Base-by-base conservation (phyloP, 2,329 filamentous ascomycete species). In the Decorospora gaudefroyi region DNA sequence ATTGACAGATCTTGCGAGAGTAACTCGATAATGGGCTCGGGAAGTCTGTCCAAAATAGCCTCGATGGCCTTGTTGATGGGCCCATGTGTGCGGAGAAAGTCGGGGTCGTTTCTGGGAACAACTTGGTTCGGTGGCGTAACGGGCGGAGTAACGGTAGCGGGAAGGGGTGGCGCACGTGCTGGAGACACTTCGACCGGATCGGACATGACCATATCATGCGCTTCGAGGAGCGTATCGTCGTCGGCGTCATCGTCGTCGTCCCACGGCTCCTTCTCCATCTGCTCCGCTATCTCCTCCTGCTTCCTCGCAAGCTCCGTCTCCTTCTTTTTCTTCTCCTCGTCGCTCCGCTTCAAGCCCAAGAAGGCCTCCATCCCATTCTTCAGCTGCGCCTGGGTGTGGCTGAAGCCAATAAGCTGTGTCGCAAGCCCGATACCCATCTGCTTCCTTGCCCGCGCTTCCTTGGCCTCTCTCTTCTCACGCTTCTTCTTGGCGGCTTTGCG, bases 281-380 rank as follows among this genome's bases (percentile, higher is more conserved):
- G 30, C 11, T 62, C 54, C 4, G 50, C 54, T 4, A 62, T 52
- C 6, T 35, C 42, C 7, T 66, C 61, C 19, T 66, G 29, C 27
- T 52, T 56, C 37, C 49, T 55, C 6, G 49, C 39, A 4, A 65
- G 16, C 16, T 64, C 55, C 2, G 37, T 26, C 8, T 61, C 57
- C 12, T 54, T 50, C 19, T 32, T 51, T 23, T 51, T 49, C 23
- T 56, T 45, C 6, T 62, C 60, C 1, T 60, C 49, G 4, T 59
- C 57, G 11, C 49, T 52, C 28, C 51, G 65, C 18, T 44, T 57
- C 9, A 65, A 38, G 0, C 67, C 65, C 22, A 70, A 15, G 30
- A 70, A 70, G 0, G 62, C 54, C 42, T 71, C 67, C 69, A 73
- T 72, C 13, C 64, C 67, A 18, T 42, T 62, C 51, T 72, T 72